Base-by-base conservation (phyloP, 1,139 yeast species). In the Protomyces pachydermus region DNA sequence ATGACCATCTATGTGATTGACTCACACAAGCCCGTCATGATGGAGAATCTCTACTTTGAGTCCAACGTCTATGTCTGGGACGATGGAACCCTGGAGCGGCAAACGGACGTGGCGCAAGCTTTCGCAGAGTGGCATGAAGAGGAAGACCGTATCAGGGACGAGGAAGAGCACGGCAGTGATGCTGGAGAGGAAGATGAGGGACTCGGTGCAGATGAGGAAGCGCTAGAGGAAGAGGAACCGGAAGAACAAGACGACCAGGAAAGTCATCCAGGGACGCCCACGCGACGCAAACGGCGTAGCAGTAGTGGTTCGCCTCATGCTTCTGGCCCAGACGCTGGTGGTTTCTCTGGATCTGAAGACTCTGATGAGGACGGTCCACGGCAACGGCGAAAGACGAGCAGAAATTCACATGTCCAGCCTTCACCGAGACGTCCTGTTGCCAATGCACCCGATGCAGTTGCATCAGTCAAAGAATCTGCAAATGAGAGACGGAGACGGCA, bases 1-100 rank as follows among this genome's bases (percentile, higher is more conserved):
- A 54, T 78, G 87, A 69, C 81, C 66, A 81, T 95, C 1, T 95
- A 88, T 72, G 82, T 95, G 14, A 80, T 93, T 66, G 99, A 95
- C 74, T 93, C 96, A 3, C 95, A 89, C 69, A 79, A 98, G 68
- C 99, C 98, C 2, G 93, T 98, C 98, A 91, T 91, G 74, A 78
- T 95, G 69, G 97, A 91, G 72, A 95, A 95, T 73, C 73, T 93
- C 61, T 91, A 89, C 79, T 97, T 96, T 2, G 86, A 95, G 1
- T 82, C 84, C n/a, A 80, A 84, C 70, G 84, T 93, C 10, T 80
- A 83, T 4, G 93, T 98, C 74, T 82, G 91, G 67, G 98, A 93
- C 72, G 98, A 93, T 73, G 97, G 97, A 0, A 80, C 77, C 61
- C 80, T 90, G 2, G 86, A 84, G 61, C 81, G 80, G 52, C 84